Base-by-base conservation (phyloP, 345 rosid species). In the Microcos paniculata region DNA sequence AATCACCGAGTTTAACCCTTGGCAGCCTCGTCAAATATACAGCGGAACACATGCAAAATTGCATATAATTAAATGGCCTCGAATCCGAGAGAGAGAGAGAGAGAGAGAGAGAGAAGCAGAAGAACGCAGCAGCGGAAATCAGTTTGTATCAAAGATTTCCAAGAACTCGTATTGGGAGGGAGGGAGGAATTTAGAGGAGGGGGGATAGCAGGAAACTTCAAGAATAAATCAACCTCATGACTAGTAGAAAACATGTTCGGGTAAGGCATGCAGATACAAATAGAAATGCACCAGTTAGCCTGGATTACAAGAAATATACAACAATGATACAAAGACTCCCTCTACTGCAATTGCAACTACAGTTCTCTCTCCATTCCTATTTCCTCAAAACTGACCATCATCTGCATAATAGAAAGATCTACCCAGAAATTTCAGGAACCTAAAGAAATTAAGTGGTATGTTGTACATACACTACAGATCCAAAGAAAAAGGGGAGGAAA, bases 221-320 rank as follows among this genome's bases (percentile, higher is more conserved):
- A 28, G 57, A 68, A 28, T 16, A 49, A 69, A 35, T 18, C 26
- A 30, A 30, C 73, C 19, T 31, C 19, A 70, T 51, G 30, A 31
- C 19, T 13, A 9, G 30, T 31, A 30, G 55, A 70, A 70, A 58
- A 58, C 35, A 28, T 16, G 4, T 26, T 14, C 0, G 35, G 31
- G 61, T 7, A 7, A 2, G 58, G 57, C 57, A 0, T 10, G 59
- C 4, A 10, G 62, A 21, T 56, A 11, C 62, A 26, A 57, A 70
- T 11, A 70, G 28, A 35, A 48, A 48, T 68, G 57, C 57, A 28
- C 42, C 57, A 10, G 18, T 28, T 48, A 30, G 43, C 73, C 45
- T 75, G 76, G 65, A 76, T 70, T 78, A 77, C 72, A 76, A 79
- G 63, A 61, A 77, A 48, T 76, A 70, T 82, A 62, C 72, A 76